phyloP scores from a whole-genome alignment of 1,284 basidiomycete genomes.

The Ganoderma lingzhi region DNA sequence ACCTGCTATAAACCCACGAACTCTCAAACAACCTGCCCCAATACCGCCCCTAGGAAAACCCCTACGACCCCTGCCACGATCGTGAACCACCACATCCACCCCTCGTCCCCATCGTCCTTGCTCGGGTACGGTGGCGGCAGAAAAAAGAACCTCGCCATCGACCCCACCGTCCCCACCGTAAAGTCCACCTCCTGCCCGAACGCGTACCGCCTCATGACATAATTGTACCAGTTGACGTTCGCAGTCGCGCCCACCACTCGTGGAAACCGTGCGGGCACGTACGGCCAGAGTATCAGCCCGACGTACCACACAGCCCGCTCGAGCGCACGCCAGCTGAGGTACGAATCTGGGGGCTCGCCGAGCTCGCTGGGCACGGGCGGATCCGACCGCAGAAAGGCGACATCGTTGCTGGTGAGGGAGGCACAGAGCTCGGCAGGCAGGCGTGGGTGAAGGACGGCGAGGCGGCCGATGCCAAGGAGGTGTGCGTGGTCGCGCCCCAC shows the following conservation, averaged over 20 bases:
- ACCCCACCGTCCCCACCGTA: slow-evolving; percentile 31
- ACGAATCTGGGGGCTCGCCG: slow-evolving; percentile 18
- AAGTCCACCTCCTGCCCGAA: slow-evolving; percentile 29
- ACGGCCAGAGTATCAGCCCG: slow-evolving; percentile 26
- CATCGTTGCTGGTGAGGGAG: slow-evolving; percentile 2
- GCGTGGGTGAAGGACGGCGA: slow-evolving; percentile 69
- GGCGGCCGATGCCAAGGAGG: slow-evolving; percentile 81
- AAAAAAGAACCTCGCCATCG: slow-evolving; percentile 36
- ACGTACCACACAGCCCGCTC: slow-evolving; percentile 25
- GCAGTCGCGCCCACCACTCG: slow-evolving; percentile 38
- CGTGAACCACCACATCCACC: slow-evolving; percentile 15
- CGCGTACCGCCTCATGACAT: slow-evolving; percentile 38
- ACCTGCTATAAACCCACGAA: background rate
- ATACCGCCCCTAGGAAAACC: slow-evolving; percentile 13
- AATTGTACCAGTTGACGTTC: slow-evolving; percentile 38
- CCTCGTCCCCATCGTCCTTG: slow-evolving; percentile 2
- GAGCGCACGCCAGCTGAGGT: slow-evolving; percentile 19
- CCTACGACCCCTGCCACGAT: slow-evolving; percentile 14
- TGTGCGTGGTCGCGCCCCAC: slow-evolving; percentile 66
- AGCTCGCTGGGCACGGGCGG: slow-evolving; percentile 21
- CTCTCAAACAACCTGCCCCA: slow-evolving; percentile 15
- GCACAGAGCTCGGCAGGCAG: slow-evolving; percentile 45
- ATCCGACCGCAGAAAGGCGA: slow-evolving; percentile 17
- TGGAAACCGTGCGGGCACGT: slow-evolving; percentile 33
- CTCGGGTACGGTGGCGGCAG: slow-evolving; percentile 29